A percentile compares a stretch with the other conserved stretches of the same genome.
phyloP scores from a whole-genome alignment of 1,139 yeast species.

The Casaregolazyma lundiana region DNA sequence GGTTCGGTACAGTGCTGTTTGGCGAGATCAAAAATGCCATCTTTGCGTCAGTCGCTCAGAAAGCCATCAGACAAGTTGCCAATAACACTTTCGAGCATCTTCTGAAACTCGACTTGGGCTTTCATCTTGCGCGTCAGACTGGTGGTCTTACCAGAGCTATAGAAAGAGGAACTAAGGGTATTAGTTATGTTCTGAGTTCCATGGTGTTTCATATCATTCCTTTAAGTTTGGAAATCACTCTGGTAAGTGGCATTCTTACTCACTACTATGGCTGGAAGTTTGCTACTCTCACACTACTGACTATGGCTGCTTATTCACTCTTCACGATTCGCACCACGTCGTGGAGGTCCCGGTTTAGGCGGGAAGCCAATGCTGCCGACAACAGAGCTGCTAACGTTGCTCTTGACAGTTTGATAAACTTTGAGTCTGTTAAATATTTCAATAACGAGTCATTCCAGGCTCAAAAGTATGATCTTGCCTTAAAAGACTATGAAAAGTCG shows the following conservation, averaged over 20 bases:
- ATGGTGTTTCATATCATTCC: constrained; percentile 97
- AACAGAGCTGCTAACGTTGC: constrained; percentile 94
- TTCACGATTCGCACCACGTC: constrained; percentile 92
- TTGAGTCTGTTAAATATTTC: constrained; percentile 91
- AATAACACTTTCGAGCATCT: constrained; percentile 80
- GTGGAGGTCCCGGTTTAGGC: constrained; percentile 91
- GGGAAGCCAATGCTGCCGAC: constrained; percentile 91
- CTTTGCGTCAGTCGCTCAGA: constrained; percentile 92
- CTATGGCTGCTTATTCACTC: constrained; percentile 81
- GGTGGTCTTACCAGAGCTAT: constrained; percentile 96
- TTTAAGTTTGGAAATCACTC: constrained; percentile 80
- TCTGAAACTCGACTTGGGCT: constrained; percentile 77
- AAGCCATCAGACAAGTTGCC: constrained; percentile 89
- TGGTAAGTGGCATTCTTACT: constrained; percentile 90
- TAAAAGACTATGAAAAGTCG: constrained; percentile 71
- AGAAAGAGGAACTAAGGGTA: constrained; percentile 97
- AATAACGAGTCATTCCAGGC: constrained; percentile 83
- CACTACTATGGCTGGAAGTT: constrained; percentile 86
- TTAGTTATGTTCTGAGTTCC: constrained; percentile 84
- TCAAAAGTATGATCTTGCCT: constrained; percentile 71
- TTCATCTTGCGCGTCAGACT: constrained; percentile 87
- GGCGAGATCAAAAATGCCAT: constrained; percentile 94
- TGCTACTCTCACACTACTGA: constrained; percentile 82
- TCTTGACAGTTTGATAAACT: constrained; percentile 86
- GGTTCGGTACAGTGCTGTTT: constrained; percentile 90